Conservation (phyloP, 352 stramenopile species). For the Phytophthora fragariae region DNA sequence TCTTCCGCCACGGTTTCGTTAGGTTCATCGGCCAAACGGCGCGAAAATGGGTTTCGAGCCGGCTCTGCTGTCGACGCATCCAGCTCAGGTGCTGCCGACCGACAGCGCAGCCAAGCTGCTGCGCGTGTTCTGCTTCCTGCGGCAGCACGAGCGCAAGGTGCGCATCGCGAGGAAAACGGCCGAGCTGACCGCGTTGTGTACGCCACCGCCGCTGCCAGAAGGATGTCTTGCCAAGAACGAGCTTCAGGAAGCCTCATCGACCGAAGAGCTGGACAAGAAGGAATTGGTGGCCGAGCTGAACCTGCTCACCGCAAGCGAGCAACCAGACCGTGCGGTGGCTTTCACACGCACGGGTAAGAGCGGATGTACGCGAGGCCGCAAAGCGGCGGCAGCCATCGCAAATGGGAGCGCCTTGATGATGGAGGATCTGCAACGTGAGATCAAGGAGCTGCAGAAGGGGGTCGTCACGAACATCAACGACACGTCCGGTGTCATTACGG, state of each 20-base stretch:
- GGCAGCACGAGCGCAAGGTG: constrained; percentile 68
- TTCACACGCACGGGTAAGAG: constrained; percentile 2
- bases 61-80: neutral
- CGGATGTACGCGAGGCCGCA: constrained; percentile 3
- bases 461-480: constrained; percentile 46
- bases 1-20: constrained; percentile 21
- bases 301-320: constrained; percentile 25
- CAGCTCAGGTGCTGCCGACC: constrained; percentile 14
- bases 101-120: constrained; percentile 36
- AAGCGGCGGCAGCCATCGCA: neutral
- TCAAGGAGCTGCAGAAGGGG: constrained; percentile 56
- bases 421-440: constrained; percentile 45
- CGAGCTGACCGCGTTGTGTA: constrained; percentile 27
- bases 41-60: no score
- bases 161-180: constrained; percentile 43
- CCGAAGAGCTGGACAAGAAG: constrained; percentile 24
- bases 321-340: constrained; percentile 25
- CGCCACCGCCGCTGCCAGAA: neutral
- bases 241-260: constrained; percentile 14
- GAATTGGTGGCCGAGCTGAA: constrained; percentile 46
- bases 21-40: constrained; percentile 1
- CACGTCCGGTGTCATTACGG: constrained; percentile 46
- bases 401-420: constrained; percentile 25
- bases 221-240: constrained; percentile 10
- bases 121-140: constrained; percentile 62